Percentiles rank a stretch among this genome's conserved stretches.
Evolutionary conservation across 805 yeast genomes (phyloP).

Genomic region (Lipomyces mesembrius): DNA sequence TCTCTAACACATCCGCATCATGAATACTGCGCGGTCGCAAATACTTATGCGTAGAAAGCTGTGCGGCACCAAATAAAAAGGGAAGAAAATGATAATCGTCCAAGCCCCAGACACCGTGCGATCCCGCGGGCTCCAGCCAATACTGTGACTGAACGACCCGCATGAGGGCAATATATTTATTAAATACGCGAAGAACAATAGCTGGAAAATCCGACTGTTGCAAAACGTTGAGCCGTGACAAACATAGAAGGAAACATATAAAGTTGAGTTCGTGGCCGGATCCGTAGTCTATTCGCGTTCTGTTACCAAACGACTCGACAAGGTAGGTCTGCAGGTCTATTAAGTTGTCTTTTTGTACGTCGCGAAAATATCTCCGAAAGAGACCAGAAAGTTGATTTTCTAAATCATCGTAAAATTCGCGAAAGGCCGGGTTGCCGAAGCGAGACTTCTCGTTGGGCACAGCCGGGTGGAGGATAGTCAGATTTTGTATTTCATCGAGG

Average conservation of each 20-base stretch:
- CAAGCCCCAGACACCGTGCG: constrained; percentile 98
- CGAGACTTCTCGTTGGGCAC: constrained; percentile 68
- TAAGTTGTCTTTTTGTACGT: not conserved
- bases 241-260: constrained; percentile 65
- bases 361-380: constrained; percentile 24
- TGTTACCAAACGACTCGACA: constrained; percentile 79
- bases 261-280: constrained; percentile 96
- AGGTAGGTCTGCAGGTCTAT: constrained; percentile 63
- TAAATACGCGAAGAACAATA: constrained; percentile 67
- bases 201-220: constrained; percentile 45
- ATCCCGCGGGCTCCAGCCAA: constrained; percentile 95
- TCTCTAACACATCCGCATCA: constrained; percentile 80
- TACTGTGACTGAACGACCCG: constrained; percentile 74
- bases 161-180: constrained; percentile 70
- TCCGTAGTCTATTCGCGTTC: constrained; percentile 90
- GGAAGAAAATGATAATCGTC: constrained; percentile 94
- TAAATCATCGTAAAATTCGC: constrained; percentile 77
- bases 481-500: constrained; percentile 53
- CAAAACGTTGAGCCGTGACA: constrained; percentile 39
- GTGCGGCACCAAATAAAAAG: constrained; percentile 88
- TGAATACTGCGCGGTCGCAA: constrained; percentile 83
- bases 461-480: constrained; percentile 68
- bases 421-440: constrained; percentile 89
- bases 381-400: constrained; percentile 19
- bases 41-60: constrained; percentile 64